Percentiles rank a stretch among this genome's conserved stretches.
Conservation (phyloP, 805 yeast genomes). For the Candida anglica region DNA sequence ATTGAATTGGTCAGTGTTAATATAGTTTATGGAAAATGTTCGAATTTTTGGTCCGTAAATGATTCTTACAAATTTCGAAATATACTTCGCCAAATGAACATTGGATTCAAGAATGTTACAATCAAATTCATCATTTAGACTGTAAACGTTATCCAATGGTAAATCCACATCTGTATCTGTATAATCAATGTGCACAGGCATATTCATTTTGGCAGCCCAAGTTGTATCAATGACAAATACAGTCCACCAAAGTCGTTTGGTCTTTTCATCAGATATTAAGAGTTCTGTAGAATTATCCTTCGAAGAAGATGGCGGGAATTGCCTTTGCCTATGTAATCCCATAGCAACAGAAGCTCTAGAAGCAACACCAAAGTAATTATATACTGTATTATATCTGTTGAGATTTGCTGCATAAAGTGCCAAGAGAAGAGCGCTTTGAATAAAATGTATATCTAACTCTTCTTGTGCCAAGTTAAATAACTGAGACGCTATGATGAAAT, state of each 20-base stretch:
- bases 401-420: slow-evolving; percentile 36
- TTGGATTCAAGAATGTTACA: slow-evolving; percentile 27
- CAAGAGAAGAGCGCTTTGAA: slow-evolving; percentile 29
- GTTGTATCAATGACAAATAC: slow-evolving; percentile 34
- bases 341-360: slow-evolving; percentile 33
- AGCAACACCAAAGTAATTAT: slow-evolving; percentile 37
- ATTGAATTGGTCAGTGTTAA: slow-evolving; percentile 37
- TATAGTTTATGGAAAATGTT: slow-evolving; percentile 36
- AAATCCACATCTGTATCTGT: slow-evolving; percentile 41
- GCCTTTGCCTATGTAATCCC: slow-evolving; percentile 32
- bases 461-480: slow-evolving; percentile 30
- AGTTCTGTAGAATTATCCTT: slow-evolving; percentile 2
- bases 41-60: slow-evolving; percentile 39
- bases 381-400: slow-evolving; percentile 33
- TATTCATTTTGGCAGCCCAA: slow-evolving; percentile 36
- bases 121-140: slow-evolving; percentile 28
- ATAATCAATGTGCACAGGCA: slow-evolving; percentile 38
- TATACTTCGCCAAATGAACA: slow-evolving; percentile 36
- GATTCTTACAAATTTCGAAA: slow-evolving; percentile 29
- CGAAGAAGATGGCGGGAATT: neutral
- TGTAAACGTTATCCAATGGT: slow-evolving; percentile 29
- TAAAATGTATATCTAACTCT: slow-evolving; percentile 24
- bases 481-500: slow-evolving; percentile 27
- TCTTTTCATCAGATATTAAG: slow-evolving; percentile 17
- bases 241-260: slow-evolving; percentile 41